Evolutionary conservation across 495 filamentous ascomycete species (phyloP), one percentile per base, ranked within the genome.

Genomic region (Xylaria longipes): DNA sequence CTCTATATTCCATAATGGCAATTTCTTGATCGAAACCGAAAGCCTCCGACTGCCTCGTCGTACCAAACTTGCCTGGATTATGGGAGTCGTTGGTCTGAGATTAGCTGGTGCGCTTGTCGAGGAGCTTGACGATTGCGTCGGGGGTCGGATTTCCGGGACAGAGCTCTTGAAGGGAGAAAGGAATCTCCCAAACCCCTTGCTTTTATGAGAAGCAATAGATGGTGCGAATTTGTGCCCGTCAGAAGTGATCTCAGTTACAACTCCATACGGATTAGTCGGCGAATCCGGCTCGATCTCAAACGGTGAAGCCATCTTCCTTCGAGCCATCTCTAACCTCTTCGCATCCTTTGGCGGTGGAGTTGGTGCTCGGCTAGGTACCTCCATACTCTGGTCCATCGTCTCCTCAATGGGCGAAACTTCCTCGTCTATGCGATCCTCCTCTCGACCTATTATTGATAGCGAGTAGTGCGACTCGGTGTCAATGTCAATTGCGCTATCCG

Each of bases 401-500:
- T 83, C 81, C 68, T 84, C 81, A 15, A 80, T 74, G n/a, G 65
- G 71, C 20, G 72, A 69, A 25, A 75, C 68, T 3, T 74, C 72
- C 33, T 71, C 68, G 4, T 75, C 71, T 68, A 73, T 66, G 5
- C 48, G 50, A 4, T 41, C 62, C 20, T 37, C 65, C 15, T 66
- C 35, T n/a, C 29, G 43, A n/a, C 71, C 56, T 25, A 54, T 52
- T 25, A 54, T 52, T 20, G 66, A 57, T 41, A 65, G 48, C 62
- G 63, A 67, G 50, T 68, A 72, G 20, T 43, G 69, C 27, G 79
- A 73, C 46, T 81, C 81, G 62, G 71, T 71, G 48, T 70, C 77
- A 31, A 84, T 65, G 45, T 83, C 83, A 43, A 85, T 82, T 27
- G 82, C 83, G 72, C 79, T 83, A 60, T 85, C 83, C 5, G 83